Base-by-base conservation (phyloP, 352 stramenopile genomes). In the Phytophthora citricola region DNA sequence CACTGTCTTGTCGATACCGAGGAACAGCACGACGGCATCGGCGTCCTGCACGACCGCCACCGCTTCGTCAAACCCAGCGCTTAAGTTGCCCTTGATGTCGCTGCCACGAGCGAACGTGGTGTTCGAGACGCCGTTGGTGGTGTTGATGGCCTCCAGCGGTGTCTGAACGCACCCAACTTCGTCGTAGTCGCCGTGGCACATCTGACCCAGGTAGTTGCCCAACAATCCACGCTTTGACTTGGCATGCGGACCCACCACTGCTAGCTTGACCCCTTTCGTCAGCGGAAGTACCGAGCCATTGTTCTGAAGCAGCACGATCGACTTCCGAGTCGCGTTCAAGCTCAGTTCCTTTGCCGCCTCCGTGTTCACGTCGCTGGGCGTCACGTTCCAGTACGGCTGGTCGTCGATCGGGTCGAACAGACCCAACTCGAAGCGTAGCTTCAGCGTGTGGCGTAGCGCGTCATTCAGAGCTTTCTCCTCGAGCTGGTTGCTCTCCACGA, bases 251-350 rank as follows among this genome's bases (percentile, higher is more conserved):
- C 92, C 92, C 11, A 97, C 44, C 26, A 98, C 76, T 7, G 83
- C 83, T 2, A 92, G 8, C 27, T 79, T 83, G 9, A 58, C 61
- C 24, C 54, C 59, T 41, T 78, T 79, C 22, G 24, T 27, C 8
- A 97, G 57, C 4, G 92, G 92, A 8, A 98, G 69, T 14, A 78
- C 66, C 7, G 70, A 49, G 5, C 76, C 66, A 6, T 76, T 60
- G 75, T 99, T 98, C 73, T 98, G 94, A 8, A 98, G 73, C n/a
- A 99, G 69, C 26, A 98, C 88, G 22, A 98, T 75, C 46, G 80
- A 95, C 69, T 97, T 87, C 12, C 74, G 66, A 12, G 87, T 84
- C 31, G 87, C 72, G 2, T 92, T 72, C 15, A 91, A 50, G 44
- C 86, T 89, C 22, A 97, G 53, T 20, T 68, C 47, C 26, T 84